These are phyloP conservation scores for Eutrema japonicum DNA, from an alignment of 345 rosid genomes.

Conservation along the genomic window DNA sequence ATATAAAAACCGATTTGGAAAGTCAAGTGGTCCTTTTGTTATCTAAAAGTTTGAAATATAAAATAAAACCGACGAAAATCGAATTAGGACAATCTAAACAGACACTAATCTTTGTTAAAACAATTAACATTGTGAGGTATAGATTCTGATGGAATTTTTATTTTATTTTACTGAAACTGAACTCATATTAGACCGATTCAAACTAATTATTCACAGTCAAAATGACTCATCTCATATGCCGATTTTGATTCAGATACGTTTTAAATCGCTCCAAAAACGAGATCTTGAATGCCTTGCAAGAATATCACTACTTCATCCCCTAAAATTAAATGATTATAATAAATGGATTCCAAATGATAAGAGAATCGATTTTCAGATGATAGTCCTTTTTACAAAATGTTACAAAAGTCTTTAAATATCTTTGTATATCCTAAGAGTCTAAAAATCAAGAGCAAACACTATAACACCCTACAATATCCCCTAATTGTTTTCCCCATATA, in stretches of 20 bases:
- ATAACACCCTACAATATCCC: constrained; percentile 7
- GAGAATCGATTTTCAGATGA: not conserved
- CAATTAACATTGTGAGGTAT: not conserved
- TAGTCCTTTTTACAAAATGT: constrained; percentile 16
- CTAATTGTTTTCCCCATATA: not conserved
- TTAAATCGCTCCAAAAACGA: not conserved
- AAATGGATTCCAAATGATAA: not conserved
- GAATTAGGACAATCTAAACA: not conserved
- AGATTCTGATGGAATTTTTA: not conserved
- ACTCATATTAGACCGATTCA: not conserved
- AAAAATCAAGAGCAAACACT: constrained; percentile 14
- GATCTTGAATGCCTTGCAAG: not conserved
- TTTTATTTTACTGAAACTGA: too few species aligned
- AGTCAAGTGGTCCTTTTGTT: not conserved
- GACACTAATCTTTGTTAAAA: not conserved
- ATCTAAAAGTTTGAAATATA: not conserved
- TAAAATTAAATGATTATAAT: not conserved
- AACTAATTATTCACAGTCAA: not conserved
- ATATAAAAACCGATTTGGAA: not conserved
- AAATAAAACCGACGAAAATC: not conserved
- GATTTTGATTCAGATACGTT: not conserved
- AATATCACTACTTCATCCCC: not conserved
- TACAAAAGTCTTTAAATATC: constrained; percentile 5
- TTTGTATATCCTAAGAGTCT: constrained; percentile 20
- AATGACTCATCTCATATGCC: not conserved